phyloP scores from a whole-genome alignment of 345 rosid genomes.

The Arabis hirsuta region DNA sequence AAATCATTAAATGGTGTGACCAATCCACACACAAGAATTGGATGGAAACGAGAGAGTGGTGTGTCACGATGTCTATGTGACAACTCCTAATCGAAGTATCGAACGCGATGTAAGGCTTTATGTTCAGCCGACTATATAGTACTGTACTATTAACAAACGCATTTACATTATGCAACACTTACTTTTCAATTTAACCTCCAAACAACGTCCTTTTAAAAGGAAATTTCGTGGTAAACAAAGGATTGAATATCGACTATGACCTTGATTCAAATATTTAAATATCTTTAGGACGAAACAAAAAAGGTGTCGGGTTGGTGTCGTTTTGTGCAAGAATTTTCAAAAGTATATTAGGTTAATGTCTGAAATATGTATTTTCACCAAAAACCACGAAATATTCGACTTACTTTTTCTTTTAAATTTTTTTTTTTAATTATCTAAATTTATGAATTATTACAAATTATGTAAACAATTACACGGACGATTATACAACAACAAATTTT shows the following conservation, averaged over 20 bases:
- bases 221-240: slow-evolving; percentile 21
- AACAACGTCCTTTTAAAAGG: no score
- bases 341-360: slow-evolving; percentile 38
- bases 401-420: no score
- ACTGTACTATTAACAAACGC: slow-evolving; percentile 6
- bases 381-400: slow-evolving; percentile 28
- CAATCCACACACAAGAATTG: slow-evolving; percentile 22
- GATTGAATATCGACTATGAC: slow-evolving; percentile 16
- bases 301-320: slow-evolving; percentile 35
- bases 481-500: no score
- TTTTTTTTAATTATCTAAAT: no score
- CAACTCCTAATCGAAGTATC: slow-evolving; percentile 8
- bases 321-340: slow-evolving; percentile 32
- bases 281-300: slow-evolving; percentile 31
- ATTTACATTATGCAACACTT: slow-evolving; percentile 16
- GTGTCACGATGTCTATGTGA: slow-evolving; percentile 35
- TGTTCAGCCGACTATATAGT: slow-evolving; percentile 14
- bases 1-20: slow-evolving; percentile 15
- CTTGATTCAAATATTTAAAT: slow-evolving; percentile 7
- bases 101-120: slow-evolving; percentile 35
- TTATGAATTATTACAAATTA: no score
- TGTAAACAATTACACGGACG: no score
- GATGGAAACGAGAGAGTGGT: slow-evolving; percentile 30
- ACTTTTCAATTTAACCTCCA: background rate
- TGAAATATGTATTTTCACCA: slow-evolving; percentile 30